A percentile compares a stretch with the other conserved stretches of the same genome.
phyloP scores from a whole-genome alignment of 2,329 filamentous ascomycete species.

The Hymenoscyphus linearis region DNA sequence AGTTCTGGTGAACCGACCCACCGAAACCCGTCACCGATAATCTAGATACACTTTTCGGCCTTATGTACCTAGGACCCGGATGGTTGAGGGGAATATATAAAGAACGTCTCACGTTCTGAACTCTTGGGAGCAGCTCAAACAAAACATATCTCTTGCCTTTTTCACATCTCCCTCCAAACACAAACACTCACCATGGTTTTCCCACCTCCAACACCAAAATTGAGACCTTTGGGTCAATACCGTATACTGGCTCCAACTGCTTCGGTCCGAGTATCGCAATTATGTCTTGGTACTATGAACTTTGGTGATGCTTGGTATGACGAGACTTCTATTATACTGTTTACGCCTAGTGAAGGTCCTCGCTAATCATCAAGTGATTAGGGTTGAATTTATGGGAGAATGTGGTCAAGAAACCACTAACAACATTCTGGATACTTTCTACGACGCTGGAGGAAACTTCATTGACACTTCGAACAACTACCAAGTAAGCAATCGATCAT shows the following conservation, averaged over 20 bases:
- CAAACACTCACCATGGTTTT: conserved; percentile 18
- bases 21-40: too few species aligned
- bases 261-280: conserved; percentile 59
- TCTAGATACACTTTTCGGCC: too few species aligned
- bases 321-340: background rate
- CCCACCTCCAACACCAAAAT: conserved; percentile 33
- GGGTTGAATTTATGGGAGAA: conserved; percentile 54
- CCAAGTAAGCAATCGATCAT: conserved; percentile 30
- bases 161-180: background rate
- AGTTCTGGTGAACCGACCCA: too few species aligned
- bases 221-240: conserved; percentile 59
- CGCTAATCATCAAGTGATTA: conserved; percentile 21
- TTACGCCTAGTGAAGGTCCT: conserved; percentile 6
- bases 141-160: background rate
- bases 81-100: too few species aligned
- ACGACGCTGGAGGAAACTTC: conserved; percentile 57
- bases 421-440: conserved; percentile 52
- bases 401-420: conserved; percentile 57
- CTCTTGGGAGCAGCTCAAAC: background rate
- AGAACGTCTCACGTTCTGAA: background rate
- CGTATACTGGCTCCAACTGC: conserved; percentile 62
- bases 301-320: conserved; percentile 51
- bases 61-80: too few species aligned
- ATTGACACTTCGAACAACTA: conserved; percentile 67
- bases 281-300: conserved; percentile 61